A percentile compares a stretch with the other conserved stretches of the same genome.
phyloP scores from a whole-genome alignment of 169 alveolate species.

The Cryptosporidium sp. region DNA sequence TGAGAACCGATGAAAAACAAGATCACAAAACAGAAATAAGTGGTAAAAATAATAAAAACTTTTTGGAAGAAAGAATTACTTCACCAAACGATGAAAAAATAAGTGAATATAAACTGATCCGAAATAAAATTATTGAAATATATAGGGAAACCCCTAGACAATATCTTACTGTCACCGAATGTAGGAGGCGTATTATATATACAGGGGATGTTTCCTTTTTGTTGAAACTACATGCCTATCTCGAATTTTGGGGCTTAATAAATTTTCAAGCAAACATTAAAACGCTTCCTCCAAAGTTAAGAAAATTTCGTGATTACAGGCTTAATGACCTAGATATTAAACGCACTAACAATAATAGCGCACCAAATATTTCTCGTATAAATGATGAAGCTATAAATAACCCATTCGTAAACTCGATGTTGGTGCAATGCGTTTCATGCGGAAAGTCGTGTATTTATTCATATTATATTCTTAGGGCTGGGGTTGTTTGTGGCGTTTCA shows the following conservation, averaged over 20 bases:
- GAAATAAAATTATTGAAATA: conserved; percentile 76
- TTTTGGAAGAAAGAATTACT: not conserved
- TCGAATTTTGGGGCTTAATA: conserved; percentile 85
- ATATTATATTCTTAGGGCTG: conserved; percentile 78
- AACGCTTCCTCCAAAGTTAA: conserved; percentile 75
- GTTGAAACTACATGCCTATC: conserved; percentile 79
- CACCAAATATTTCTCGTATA: conserved; percentile 1
- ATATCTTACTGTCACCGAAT: conserved; percentile 78
- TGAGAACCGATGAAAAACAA: conserved; percentile 19
- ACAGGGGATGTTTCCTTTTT: conserved; percentile 82
- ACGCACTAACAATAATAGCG: not conserved
- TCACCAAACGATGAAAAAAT: conserved; percentile 10
- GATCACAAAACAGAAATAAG: not conserved
- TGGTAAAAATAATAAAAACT: not conserved
- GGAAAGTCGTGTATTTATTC: conserved; percentile 80
- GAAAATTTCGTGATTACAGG: conserved; percentile 68
- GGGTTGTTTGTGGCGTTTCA: conserved; percentile 77
- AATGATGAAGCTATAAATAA: conserved; percentile 23
- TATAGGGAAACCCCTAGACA: conserved; percentile 76
- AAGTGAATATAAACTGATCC: conserved; percentile 62
- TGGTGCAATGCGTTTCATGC: conserved; percentile 77
- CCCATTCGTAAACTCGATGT: conserved; percentile 43
- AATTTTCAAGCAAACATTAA: conserved; percentile 81
- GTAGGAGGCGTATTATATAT: conserved; percentile 75
- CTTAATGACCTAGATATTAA: conserved; percentile 33